Evolutionary conservation across 768 basidiomycete genomes (phyloP), one percentile per base, ranked within the genome.

Genomic region (Suillus spraguei): DNA sequence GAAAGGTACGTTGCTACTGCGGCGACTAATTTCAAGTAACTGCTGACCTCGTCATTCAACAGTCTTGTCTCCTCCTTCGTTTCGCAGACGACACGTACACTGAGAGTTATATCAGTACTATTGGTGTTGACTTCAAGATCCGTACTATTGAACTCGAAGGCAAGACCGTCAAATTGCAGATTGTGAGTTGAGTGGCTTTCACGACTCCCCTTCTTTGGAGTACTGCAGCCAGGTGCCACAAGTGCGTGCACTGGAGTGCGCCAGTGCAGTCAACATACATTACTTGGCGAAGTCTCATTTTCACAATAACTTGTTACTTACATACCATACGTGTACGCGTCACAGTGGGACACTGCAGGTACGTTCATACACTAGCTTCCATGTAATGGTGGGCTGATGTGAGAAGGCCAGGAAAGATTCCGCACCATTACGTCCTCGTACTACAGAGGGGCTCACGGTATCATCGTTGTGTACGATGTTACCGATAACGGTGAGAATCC

Each of bases 391-490:
- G 53, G 52, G 41, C 62, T 69, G 39, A 70, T 35, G n/a, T 28
- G 47, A 14, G 49, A 61, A 93, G 92, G 97, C 44, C 97, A 99
- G 78, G 97, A 99, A 78, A 88, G 96, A 36, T 98, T 98, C 90
- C 87, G 97, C 65, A 99, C 97, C 16, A 99, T 99, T 76, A 99
- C 97, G 8, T 95, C 96, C 4, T 94, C 96, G n/a, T 99, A 99
- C 84, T 99, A 99, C 82, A 88, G 97, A 64, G 97, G 97, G 47
- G 97, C 97, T 55, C 95, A 97, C 74, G 97, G 97, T 66, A 99
- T 99, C 75, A 92, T 99, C 71, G 91, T 99, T 58, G 96, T 99
- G n/a, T 99, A 98, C 81, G 93, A 95, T 75, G 95, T 98, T 60
- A 97, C 95, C 49, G 96, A 98, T 80, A 94, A 92, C 71, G 94